Conservation (phyloP, 2,329 filamentous ascomycete species). For the Fusarium longipes region DNA sequence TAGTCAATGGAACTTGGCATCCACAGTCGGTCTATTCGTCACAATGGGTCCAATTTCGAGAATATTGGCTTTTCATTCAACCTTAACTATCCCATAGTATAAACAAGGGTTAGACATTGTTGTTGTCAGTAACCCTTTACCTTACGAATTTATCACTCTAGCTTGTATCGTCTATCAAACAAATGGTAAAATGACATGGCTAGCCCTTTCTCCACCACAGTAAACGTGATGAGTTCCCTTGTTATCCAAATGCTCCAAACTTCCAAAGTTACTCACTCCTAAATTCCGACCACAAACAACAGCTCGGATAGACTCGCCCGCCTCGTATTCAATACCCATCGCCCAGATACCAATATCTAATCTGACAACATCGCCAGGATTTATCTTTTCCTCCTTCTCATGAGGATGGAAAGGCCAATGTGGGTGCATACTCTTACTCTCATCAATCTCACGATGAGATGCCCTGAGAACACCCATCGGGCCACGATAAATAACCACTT, state of each 20-base stretch:
- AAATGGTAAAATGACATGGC: slow-evolving; percentile 9
- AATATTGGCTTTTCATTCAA: too few relatives aligned
- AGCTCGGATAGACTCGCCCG: neutral
- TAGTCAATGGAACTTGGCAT: too few relatives aligned
- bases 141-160: too few relatives aligned
- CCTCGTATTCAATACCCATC: slow-evolving; percentile 20
- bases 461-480: slow-evolving; percentile 12
- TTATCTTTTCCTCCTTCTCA: slow-evolving; percentile 3
- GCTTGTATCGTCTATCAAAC: slow-evolving; percentile 3
- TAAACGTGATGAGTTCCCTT: slow-evolving; percentile 6
- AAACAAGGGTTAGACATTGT: too few relatives aligned
- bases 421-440: slow-evolving; percentile 20
- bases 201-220: neutral
- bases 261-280: slow-evolving; percentile 16
- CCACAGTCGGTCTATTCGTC: too few relatives aligned
- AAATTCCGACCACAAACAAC: slow-evolving; percentile 4
- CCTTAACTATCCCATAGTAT: too few relatives aligned
- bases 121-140: too few relatives aligned
- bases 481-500: slow-evolving; percentile 9
- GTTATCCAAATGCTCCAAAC: slow-evolving; percentile 13
- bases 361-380: neutral
- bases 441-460: slow-evolving; percentile 13
- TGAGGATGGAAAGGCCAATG: slow-evolving; percentile 25
- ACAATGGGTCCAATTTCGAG: too few relatives aligned
- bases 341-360: slow-evolving; percentile 21